Percentiles rank a stretch among this genome's conserved stretches.
These are phyloP conservation scores for Laburnicola sp. DNA, from an alignment of 2,329 filamentous ascomycete species.

Conservation along the genomic window DNA sequence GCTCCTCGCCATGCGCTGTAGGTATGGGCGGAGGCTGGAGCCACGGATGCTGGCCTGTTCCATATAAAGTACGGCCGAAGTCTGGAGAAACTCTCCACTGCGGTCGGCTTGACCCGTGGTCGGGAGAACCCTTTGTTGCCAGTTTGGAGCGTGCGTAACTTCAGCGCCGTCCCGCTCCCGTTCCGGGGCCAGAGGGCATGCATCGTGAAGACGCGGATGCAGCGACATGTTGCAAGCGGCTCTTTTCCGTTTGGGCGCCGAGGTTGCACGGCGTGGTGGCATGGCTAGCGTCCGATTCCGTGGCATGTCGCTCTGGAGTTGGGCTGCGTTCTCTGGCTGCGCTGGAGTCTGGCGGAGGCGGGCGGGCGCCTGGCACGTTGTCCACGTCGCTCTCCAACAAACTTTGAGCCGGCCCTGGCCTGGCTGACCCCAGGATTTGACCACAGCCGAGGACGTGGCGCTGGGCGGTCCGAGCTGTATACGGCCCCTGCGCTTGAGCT, in stretches of 20 bases:
- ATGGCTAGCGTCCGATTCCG: conserved; percentile 10
- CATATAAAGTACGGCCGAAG: not conserved
- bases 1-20: not conserved
- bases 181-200: conserved; percentile 22
- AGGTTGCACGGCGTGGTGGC: not conserved
- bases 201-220: conserved; percentile 4
- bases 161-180: conserved; percentile 33
- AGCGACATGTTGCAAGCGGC: conserved; percentile 4
- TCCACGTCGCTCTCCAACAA: conserved; percentile 31
- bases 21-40: not conserved
- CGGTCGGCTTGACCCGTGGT: conserved; percentile 30
- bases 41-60: not conserved
- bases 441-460: conserved; percentile 17
- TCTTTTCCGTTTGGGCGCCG: conserved; percentile 15
- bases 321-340: conserved; percentile 23
- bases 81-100: not conserved
- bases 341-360: conserved; percentile 14
- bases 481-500: conserved; percentile 33
- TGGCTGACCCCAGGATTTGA: conserved; percentile 33
- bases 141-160: conserved; percentile 40
- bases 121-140: conserved; percentile 25
- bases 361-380: conserved; percentile 24
- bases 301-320: not conserved
- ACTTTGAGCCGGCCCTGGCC: conserved; percentile 35
- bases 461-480: conserved; percentile 31